Base-by-base conservation (phyloP, 225 moss, liverwort and hornwort species). In the Pseudoscleropodium purum region DNA sequence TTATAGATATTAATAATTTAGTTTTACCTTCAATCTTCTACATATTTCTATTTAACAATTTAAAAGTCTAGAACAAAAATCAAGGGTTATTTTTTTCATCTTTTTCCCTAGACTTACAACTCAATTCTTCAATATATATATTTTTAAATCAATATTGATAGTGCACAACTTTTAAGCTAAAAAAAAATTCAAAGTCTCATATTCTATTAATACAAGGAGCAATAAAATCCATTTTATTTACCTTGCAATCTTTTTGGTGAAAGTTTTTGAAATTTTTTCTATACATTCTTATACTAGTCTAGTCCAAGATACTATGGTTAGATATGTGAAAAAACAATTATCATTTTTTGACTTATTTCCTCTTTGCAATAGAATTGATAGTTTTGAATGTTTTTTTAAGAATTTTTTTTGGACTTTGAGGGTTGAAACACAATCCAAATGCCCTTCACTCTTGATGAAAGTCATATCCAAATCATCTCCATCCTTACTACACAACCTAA, bases 351-450 rank as follows among this genome's bases (percentile, higher is more conserved):
- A 15, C 5, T 73, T n/a, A n/a, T 70, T 70, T 69, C 4, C 0
- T 39, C 45, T 45, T 73, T 45, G 6, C 5, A 45, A 10, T 29
- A 45, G 16, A 29, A 45, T 29, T 30, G 30, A 0, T 3, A 30
- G 0, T 47, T 75, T 18, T 18, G 30, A 30, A 1, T 45, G 3
- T 45, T 18, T 74, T 29, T 18, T 7, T 5, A 43, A 15, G 8
- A 18, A 12, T 7, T 0, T 43, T 72, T 0, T 16, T 3, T 1
- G 1, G 10, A 43, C 27, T 27, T 43, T 0, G 9, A 1, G 3
- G 3, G 8, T 43, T 41, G 39, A 26, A 72, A 3, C 3, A 15
- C 72, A 41, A 43, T 3, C 26, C 15, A 72, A 41, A 43, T 26
- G 16, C 17, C 73, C 29, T 73, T 43, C 15, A 72, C 25, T 25